phyloP scores from a whole-genome alignment of 148 eudicot genomes.

The Cornus suecica region DNA sequence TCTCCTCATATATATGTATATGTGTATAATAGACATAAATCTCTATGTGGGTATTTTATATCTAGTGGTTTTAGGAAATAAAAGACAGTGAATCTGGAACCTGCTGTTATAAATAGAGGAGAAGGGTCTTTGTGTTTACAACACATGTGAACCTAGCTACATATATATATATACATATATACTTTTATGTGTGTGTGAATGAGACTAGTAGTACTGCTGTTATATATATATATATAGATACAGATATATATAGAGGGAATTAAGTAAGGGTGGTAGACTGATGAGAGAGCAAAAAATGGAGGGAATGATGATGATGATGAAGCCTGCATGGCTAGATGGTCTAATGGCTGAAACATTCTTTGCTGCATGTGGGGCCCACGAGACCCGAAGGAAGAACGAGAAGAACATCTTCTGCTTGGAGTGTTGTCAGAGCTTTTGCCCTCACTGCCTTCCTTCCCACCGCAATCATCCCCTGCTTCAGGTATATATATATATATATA shows the following conservation, averaged over 20 bases:
- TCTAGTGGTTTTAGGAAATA: not conserved
- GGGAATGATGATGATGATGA: conserved; percentile 23
- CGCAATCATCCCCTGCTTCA: conserved; percentile 73
- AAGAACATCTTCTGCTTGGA: conserved; percentile 79
- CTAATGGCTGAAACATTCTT: conserved; percentile 73
- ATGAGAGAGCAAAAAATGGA: conserved; percentile 1
- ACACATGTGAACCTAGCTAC: conserved; percentile 2
- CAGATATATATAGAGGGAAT: not conserved
- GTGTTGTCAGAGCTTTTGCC: conserved; percentile 75
- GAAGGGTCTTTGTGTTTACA: conserved; percentile 9
- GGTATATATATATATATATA: conserved; percentile 21
- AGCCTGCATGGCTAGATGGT: conserved; percentile 77
- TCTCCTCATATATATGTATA: not conserved
- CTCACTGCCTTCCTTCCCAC: conserved; percentile 81
- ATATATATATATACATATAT: too few relatives aligned
- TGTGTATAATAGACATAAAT: not conserved
- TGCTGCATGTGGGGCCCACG: conserved; percentile 55
- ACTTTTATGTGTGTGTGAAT: not conserved
- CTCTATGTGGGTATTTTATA: not conserved
- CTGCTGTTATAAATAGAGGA: conserved; percentile 3
- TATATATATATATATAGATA: too few relatives aligned
- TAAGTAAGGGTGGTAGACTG: too few relatives aligned
- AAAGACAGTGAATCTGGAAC: not conserved
- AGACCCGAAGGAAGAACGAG: conserved; percentile 61
- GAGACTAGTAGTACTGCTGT: too few relatives aligned